phyloP scores from a whole-genome alignment of 257 asterid species.

The Primulina eburnea region DNA sequence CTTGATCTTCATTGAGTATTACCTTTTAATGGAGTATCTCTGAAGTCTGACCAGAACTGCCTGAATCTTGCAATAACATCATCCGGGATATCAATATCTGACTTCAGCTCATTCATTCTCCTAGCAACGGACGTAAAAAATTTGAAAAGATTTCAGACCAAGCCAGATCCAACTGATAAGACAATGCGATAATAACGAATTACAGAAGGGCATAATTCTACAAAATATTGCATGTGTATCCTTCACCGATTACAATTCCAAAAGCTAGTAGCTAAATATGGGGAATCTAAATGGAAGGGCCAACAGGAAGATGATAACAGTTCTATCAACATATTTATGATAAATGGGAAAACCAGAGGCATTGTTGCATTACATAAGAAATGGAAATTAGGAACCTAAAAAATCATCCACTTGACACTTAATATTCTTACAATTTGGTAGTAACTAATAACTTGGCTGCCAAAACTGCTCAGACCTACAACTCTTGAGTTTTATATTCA shows the following conservation, averaged over 20 bases:
- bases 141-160: conserved; percentile 10
- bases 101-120: conserved; percentile 81
- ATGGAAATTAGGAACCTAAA: not conserved
- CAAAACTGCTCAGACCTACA: not conserved
- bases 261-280: not conserved
- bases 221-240: not conserved
- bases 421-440: not conserved
- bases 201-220: not conserved
- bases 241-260: not conserved
- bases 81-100: conserved; percentile 73
- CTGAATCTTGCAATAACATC: conserved; percentile 58
- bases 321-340: not conserved
- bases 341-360: not conserved
- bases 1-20: not conserved
- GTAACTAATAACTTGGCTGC: not conserved
- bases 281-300: not conserved
- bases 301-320: not conserved
- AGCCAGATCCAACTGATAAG: conserved; percentile 13
- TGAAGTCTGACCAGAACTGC: conserved; percentile 81
- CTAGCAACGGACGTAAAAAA: conserved; percentile 35
- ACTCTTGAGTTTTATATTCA: not conserved
- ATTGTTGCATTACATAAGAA: not conserved
- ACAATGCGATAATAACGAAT: conserved; percentile 11
- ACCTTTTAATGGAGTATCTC: conserved; percentile 81
- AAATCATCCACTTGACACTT: not conserved